phyloP scores from a whole-genome alignment of 305 asterid genomes.

The Fraxinus ornus region DNA sequence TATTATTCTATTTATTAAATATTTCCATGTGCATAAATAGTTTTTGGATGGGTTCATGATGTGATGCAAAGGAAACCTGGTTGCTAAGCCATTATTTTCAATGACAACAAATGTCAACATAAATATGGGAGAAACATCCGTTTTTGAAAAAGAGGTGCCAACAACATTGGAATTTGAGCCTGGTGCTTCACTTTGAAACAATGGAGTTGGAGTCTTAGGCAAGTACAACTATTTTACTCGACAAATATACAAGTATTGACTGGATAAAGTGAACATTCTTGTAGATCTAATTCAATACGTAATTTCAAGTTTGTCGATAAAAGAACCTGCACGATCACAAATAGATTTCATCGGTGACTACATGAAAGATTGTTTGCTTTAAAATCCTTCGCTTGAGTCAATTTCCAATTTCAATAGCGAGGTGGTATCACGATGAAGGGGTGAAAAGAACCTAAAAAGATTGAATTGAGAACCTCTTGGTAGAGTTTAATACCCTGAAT shows the following conservation, averaged over 20 bases:
- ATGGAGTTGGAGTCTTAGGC: not conserved
- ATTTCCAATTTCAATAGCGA: not conserved
- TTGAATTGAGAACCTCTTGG: not conserved
- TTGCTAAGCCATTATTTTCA: not conserved
- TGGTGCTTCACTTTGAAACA: not conserved
- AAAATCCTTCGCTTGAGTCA: too few relatives aligned
- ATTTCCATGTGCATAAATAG: not conserved
- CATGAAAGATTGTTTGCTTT: not conserved
- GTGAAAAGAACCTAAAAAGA: not conserved
- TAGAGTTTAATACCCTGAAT: not conserved
- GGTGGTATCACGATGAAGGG: not conserved
- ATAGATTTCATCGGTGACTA: not conserved
- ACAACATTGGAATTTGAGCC: constrained; percentile 11
- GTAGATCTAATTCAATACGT: not conserved
- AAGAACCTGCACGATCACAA: not conserved
- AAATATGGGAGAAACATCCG: constrained; percentile 15
- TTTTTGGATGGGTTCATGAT: not conserved
- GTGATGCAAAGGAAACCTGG: not conserved
- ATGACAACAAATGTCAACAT: constrained; percentile 26
- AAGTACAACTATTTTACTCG: not conserved
- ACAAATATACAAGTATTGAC: not conserved
- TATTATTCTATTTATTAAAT: not conserved
- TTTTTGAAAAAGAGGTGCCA: constrained; percentile 21
- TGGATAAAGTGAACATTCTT: not conserved
- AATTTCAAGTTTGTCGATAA: not conserved